These are phyloP conservation scores for Alternaria triticimaculans DNA, from an alignment of 2,329 filamentous ascomycete genomes.

Conservation along the genomic window DNA sequence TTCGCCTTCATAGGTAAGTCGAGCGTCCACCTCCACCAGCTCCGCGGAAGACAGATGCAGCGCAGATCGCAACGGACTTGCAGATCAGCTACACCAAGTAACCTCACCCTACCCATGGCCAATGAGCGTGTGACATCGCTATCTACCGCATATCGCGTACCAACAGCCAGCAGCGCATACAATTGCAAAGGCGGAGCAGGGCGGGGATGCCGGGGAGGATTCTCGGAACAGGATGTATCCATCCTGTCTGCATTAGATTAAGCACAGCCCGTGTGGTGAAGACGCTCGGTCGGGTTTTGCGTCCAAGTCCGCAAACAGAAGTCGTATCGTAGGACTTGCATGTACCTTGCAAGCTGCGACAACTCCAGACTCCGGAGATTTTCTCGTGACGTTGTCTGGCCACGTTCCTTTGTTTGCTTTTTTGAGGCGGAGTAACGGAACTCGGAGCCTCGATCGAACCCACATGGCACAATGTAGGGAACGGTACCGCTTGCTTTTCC, in stretches of 20 bases:
- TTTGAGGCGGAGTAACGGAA: background rate
- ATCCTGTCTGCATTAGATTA: constrained; percentile 1
- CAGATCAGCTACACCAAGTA: constrained; percentile 14
- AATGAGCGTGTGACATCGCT: background rate
- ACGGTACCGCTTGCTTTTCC: constrained; percentile 8
- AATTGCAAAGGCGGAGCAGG: background rate
- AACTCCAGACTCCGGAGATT: background rate
- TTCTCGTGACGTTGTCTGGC: background rate
- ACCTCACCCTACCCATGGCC: background rate
- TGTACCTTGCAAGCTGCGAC: background rate
- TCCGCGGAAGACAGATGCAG: constrained; percentile 13
- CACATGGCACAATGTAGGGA: background rate
- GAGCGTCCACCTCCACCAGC: constrained; percentile 14
- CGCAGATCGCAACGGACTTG: constrained; percentile 19
- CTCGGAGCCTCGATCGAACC: background rate
- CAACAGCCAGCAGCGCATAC: background rate
- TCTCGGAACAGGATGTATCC: constrained; percentile 11
- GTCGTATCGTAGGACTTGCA: background rate
- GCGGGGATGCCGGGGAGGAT: constrained; percentile 3
- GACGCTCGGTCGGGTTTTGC: background rate
- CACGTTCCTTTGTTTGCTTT: background rate
- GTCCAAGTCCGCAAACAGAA: background rate
- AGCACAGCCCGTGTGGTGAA: constrained; percentile 3
- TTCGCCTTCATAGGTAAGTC: constrained; percentile 12
- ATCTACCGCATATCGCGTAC: background rate